Evolutionary conservation across 805 yeast species (phyloP).

Genomic region (Candida chauliodis): DNA sequence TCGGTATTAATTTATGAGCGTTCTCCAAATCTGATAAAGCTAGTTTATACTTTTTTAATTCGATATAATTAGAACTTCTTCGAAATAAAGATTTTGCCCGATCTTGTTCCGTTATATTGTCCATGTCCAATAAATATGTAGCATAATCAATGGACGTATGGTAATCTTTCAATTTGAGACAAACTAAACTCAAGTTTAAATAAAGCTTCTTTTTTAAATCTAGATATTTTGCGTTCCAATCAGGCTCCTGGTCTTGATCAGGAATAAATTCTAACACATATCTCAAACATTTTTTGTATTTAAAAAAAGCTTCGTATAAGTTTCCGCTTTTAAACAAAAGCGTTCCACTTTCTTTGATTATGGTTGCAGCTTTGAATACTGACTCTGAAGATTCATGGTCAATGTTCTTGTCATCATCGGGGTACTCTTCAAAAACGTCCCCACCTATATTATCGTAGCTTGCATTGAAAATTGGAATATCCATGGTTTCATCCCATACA

Average conservation of each 20-base stretch:
- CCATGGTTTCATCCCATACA: constrained; percentile 51
- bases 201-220: constrained; percentile 52
- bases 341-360: constrained; percentile 67
- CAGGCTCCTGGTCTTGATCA: constrained; percentile 60
- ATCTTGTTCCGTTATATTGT: constrained; percentile 32
- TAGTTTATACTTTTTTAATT: constrained; percentile 43
- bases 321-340: constrained; percentile 53
- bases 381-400: constrained; percentile 54
- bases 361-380: constrained; percentile 48
- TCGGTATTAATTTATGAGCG: constrained; percentile 44
- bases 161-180: constrained; percentile 48
- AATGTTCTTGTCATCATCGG: constrained; percentile 64
- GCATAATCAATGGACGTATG: constrained; percentile 52
- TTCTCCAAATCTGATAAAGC: constrained; percentile 46
- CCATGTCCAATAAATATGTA: constrained; percentile 53
- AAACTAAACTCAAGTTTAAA: constrained; percentile 56
- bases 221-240: constrained; percentile 45
- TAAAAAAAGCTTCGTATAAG: constrained; percentile 50
- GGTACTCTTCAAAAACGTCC: constrained; percentile 72
- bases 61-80: constrained; percentile 45
- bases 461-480: constrained; percentile 60
- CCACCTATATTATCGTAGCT: constrained; percentile 61
- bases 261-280: constrained; percentile 73
- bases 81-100: constrained; percentile 59
- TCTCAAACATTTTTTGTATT: constrained; percentile 63